phyloP scores from a whole-genome alignment of 352 stramenopile species.

The Elongisporangium anandrum region DNA sequence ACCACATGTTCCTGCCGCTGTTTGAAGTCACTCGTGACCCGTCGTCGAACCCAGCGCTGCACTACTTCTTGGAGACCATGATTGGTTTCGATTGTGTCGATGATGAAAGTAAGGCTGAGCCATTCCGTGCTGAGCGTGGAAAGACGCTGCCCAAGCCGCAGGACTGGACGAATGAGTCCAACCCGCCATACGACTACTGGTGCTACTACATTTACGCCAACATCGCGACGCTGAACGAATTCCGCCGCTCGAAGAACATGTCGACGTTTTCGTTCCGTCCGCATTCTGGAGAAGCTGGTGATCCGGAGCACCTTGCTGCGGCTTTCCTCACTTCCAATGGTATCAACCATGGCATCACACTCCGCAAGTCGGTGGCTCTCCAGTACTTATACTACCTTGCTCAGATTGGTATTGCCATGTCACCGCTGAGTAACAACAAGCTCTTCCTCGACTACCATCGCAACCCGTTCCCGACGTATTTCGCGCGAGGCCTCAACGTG shows the following conservation, averaged over 20 bases:
- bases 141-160: slow-evolving; percentile 74
- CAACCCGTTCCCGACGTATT: slow-evolving; percentile 95
- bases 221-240: slow-evolving; percentile 93
- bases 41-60: slow-evolving; percentile 86
- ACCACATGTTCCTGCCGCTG: slow-evolving; percentile 97
- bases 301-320: slow-evolving; percentile 94
- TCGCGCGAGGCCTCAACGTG: slow-evolving; percentile 96
- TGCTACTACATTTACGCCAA: slow-evolving; percentile 98
- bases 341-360: slow-evolving; percentile 99
- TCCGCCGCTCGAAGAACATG: slow-evolving; percentile 85
- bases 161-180: slow-evolving; percentile 87
- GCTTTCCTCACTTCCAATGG: slow-evolving; percentile 87
- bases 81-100: slow-evolving; percentile 99
- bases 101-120: slow-evolving; percentile 95
- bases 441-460: slow-evolving; percentile 95
- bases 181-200: slow-evolving; percentile 94
- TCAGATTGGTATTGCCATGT: slow-evolving; percentile 95
- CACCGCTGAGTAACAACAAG: slow-evolving; percentile 93
- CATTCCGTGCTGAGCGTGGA: slow-evolving; percentile 69
- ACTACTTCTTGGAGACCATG: slow-evolving; percentile 93
- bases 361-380: slow-evolving; percentile 94
- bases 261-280: slow-evolving; percentile 97
- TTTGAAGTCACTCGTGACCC: slow-evolving; percentile 98
- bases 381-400: slow-evolving; percentile 99
- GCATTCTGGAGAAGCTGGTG: slow-evolving; percentile 97